Percentiles rank a stretch among this genome's conserved stretches.
phyloP scores from a whole-genome alignment of 2,329 filamentous ascomycete genomes.

The Penicillium sp. region DNA sequence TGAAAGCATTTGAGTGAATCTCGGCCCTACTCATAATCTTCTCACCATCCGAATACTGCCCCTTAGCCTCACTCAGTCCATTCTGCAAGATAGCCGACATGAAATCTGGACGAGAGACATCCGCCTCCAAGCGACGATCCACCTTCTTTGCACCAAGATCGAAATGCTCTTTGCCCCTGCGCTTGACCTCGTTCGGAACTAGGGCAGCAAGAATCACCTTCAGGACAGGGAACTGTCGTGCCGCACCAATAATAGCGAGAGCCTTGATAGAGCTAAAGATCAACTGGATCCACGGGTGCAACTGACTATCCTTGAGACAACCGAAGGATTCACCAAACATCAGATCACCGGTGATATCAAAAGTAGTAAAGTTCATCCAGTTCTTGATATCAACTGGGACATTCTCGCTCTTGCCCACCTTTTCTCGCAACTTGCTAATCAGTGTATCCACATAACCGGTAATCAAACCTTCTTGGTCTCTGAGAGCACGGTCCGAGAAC shows the following conservation, averaged over 20 bases:
- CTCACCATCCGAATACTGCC: conserved; percentile 12
- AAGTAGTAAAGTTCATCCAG: conserved; percentile 39
- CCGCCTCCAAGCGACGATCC: conserved; percentile 19
- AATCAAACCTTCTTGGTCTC: conserved; percentile 31
- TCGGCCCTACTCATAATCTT: conserved; percentile 25
- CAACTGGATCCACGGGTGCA: conserved; percentile 43
- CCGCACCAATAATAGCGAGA: conserved; percentile 15
- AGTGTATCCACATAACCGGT: conserved; percentile 27
- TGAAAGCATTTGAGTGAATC: conserved; percentile 26
- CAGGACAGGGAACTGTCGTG: conserved; percentile 21
- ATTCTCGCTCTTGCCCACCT: neutral
- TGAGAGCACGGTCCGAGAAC: conserved; percentile 31
- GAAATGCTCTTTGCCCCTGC: conserved; percentile 21
- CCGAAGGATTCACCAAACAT: conserved; percentile 43
- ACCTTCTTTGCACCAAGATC: conserved; percentile 21
- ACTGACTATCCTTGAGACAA: conserved; percentile 36
- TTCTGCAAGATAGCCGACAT: conserved; percentile 26
- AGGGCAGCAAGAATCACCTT: conserved; percentile 6
- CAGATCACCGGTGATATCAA: conserved; percentile 42
- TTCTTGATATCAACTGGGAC: conserved; percentile 25
- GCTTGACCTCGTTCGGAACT: conserved; percentile 11
- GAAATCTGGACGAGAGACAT: conserved; percentile 23
- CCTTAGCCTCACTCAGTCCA: conserved; percentile 19
- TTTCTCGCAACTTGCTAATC: conserved; percentile 19
- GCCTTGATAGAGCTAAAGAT: conserved; percentile 32